Percentiles rank a stretch among this genome's conserved stretches.
Conservation (phyloP, 2,329 filamentous ascomycete genomes). For the Geosmithia flava region DNA sequence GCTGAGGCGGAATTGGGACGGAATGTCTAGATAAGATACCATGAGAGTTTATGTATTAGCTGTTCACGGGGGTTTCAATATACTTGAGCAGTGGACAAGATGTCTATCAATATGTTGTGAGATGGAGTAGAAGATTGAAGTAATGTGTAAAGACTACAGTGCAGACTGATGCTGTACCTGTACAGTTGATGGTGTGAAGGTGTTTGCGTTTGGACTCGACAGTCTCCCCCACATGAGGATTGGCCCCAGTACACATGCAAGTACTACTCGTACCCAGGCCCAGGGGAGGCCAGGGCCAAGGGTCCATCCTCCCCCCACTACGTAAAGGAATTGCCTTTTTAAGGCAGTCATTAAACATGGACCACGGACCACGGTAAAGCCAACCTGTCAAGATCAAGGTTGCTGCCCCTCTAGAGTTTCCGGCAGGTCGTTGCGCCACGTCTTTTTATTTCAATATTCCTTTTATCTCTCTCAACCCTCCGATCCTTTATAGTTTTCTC, state of each 20-base stretch:
- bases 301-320: not conserved
- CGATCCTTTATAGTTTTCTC: not conserved
- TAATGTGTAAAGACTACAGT: too few relatives aligned
- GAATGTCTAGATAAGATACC: constrained; percentile 4
- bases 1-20: constrained; percentile 2
- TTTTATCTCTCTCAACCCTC: not conserved
- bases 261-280: too few relatives aligned
- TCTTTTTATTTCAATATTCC: constrained; percentile 1
- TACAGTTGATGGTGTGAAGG: too few relatives aligned
- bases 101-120: too few relatives aligned
- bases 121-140: too few relatives aligned
- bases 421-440: not conserved
- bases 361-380: constrained; percentile 1
- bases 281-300: too few relatives aligned
- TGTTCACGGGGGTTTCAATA: constrained; percentile 2
- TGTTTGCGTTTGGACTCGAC: too few relatives aligned
- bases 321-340: constrained; percentile 8
- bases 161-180: too few relatives aligned
- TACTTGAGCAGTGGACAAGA: constrained; percentile 1
- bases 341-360: not conserved
- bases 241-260: too few relatives aligned
- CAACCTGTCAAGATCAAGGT: constrained; percentile 5
- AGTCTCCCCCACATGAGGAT: too few relatives aligned
- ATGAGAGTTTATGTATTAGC: constrained; percentile 4
- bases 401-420: too few relatives aligned